phyloP scores from a whole-genome alignment of 495 filamentous ascomycete genomes.

The Xylaria longipes region DNA sequence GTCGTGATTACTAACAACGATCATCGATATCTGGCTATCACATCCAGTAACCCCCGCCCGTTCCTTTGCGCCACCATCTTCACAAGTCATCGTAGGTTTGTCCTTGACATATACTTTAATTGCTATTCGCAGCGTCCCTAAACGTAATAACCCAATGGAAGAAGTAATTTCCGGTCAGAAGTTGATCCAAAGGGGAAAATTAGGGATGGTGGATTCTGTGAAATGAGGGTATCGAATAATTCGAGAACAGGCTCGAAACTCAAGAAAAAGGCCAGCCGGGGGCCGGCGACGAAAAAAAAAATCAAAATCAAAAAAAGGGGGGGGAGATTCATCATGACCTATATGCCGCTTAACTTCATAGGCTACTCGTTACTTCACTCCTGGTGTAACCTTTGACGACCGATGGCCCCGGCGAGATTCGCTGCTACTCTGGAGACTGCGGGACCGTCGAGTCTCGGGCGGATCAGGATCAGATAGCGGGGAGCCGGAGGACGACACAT shows the following conservation, averaged over 20 bases:
- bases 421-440: slow-evolving; percentile 11
- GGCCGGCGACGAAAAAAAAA: background rate
- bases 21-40: background rate
- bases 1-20: background rate
- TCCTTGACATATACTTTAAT: background rate
- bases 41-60: background rate
- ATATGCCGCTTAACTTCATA: background rate
- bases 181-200: background rate
- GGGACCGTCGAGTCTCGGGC: slow-evolving; percentile 11
- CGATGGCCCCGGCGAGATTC: background rate
- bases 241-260: background rate
- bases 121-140: background rate
- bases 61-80: background rate
- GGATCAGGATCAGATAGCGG: background rate
- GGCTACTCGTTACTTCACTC: background rate
- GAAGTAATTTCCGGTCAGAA: background rate
- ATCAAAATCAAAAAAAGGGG: no score
- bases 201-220: background rate
- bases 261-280: background rate
- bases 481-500: slow-evolving; percentile 1
- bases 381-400: background rate
- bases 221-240: slow-evolving; percentile 10
- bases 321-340: background rate
- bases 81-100: background rate
- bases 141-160: background rate